Conservation (phyloP, 1,284 basidiomycete species). For the Volvariella volvacea region DNA sequence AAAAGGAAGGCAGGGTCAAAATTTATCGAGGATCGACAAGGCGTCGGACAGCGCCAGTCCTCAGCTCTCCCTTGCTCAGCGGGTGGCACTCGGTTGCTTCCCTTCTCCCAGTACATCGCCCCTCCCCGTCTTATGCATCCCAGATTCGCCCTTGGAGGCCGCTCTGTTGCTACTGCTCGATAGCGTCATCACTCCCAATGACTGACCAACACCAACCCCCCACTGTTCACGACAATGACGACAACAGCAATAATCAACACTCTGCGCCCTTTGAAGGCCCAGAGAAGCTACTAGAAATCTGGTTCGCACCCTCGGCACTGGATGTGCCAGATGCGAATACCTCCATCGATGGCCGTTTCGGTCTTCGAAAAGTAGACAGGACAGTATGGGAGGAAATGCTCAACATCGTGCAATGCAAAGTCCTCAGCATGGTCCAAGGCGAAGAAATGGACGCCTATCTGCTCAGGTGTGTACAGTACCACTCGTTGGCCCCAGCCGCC, state of each 20-base stretch:
- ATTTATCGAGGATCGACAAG: too few relatives aligned
- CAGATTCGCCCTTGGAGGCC: constrained; percentile 30
- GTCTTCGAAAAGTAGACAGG: constrained; percentile 74
- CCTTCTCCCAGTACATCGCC: too few relatives aligned
- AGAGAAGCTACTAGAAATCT: constrained; percentile 97
- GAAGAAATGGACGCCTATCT: constrained; percentile 92
- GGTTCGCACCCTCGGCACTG: constrained; percentile 83
- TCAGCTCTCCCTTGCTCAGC: too few relatives aligned
- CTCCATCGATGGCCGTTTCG: constrained; percentile 39
- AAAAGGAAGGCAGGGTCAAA: too few relatives aligned
- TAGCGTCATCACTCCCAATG: constrained; percentile 40
- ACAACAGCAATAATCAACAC: constrained; percentile 28
- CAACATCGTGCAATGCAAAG: constrained; percentile 95
- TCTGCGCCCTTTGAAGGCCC: constrained; percentile 77
- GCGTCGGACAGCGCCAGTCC: too few relatives aligned
- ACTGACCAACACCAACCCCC: constrained; percentile 20
- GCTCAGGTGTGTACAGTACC: constrained; percentile 78
- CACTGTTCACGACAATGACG: too few relatives aligned
- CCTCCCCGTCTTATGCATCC: constrained; percentile 56
- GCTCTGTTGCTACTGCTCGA: constrained; percentile 39
- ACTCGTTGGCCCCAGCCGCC: too few relatives aligned
- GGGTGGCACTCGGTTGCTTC: too few relatives aligned
- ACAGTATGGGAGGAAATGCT: constrained; percentile 96
- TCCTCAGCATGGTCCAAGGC: constrained; percentile 86
- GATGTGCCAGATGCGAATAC: constrained; percentile 43